Percentiles rank a stretch among this genome's conserved stretches.
Evolutionary conservation across 306 rosid genomes (phyloP).

Genomic region (Coriaria nepalensis): DNA sequence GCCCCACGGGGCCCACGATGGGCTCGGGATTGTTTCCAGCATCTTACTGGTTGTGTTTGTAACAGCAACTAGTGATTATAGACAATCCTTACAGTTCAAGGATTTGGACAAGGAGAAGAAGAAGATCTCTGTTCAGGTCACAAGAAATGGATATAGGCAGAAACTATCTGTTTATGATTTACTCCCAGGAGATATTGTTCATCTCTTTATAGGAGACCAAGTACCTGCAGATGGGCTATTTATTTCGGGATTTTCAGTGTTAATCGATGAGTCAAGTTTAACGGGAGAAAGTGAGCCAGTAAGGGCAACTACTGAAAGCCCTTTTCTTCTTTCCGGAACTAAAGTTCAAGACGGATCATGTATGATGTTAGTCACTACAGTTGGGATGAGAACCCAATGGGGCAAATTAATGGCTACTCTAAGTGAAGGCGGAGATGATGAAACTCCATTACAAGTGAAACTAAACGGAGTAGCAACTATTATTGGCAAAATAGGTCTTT

Average conservation of each 20-base stretch:
- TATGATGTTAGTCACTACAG: constrained; percentile 83
- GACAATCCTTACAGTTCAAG: constrained; percentile 84
- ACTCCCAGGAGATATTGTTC: constrained; percentile 92
- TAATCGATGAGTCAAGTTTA: constrained; percentile 84
- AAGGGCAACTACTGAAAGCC: constrained; percentile 51
- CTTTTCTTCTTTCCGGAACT: constrained; percentile 89
- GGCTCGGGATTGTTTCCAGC: constrained; percentile 93
- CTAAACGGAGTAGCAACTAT: constrained; percentile 94
- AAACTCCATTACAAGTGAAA: constrained; percentile 93
- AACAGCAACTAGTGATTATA: constrained; percentile 90
- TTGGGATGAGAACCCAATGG: constrained; percentile 99
- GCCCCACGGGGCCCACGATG: constrained; percentile 93
- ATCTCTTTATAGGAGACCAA: constrained; percentile 79
- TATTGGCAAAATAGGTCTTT: constrained; percentile 82
- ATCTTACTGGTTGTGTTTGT: constrained; percentile 84
- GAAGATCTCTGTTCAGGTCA: constrained; percentile 80
- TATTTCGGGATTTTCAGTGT: constrained; percentile 71
- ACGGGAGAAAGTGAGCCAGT: constrained; percentile 97
- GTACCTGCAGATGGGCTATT: constrained; percentile 93
- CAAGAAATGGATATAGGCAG: constrained; percentile 79
- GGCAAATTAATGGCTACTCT: constrained; percentile 96
- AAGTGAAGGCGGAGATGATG: constrained; percentile 93
- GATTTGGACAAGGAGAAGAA: constrained; percentile 95
- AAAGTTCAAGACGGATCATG: constrained; percentile 93
- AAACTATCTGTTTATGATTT: constrained; percentile 84